phyloP scores from a whole-genome alignment of 805 yeast genomes.

The Vanderwaltozyma polyspora region DNA sequence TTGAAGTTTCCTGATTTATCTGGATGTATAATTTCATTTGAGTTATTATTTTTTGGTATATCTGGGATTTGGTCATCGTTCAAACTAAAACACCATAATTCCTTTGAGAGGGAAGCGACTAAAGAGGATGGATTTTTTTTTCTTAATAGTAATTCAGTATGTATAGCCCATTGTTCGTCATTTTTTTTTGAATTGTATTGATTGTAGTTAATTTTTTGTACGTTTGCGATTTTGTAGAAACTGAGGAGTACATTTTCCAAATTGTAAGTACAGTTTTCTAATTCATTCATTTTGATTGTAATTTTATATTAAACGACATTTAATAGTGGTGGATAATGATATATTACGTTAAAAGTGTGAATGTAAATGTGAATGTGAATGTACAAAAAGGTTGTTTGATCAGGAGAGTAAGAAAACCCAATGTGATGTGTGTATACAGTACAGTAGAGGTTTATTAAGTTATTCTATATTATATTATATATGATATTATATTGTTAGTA shows the following conservation, averaged over 20 bases:
- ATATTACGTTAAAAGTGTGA: too few relatives aligned
- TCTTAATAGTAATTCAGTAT: constrained; percentile 31
- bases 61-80: constrained; percentile 30
- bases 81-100: constrained; percentile 34
- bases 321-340: too few relatives aligned
- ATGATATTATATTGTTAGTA: too few relatives aligned
- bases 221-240: constrained; percentile 20
- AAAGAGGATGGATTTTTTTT: constrained; percentile 27
- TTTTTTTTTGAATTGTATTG: constrained; percentile 25
- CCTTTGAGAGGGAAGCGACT: constrained; percentile 31
- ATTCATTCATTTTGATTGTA: too few relatives aligned
- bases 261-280: too few relatives aligned
- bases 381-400: too few relatives aligned
- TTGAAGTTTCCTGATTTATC: constrained; percentile 26
- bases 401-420: too few relatives aligned
- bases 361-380: too few relatives aligned
- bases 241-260: constrained; percentile 23
- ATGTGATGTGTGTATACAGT: too few relatives aligned
- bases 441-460: too few relatives aligned
- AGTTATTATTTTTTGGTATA: constrained; percentile 11
- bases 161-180: constrained; percentile 33
- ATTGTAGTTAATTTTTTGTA: constrained; percentile 24
- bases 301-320: too few relatives aligned
- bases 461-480: too few relatives aligned
- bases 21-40: constrained; percentile 9